Evolutionary conservation across 768 basidiomycete species (phyloP), one percentile per base, ranked within the genome.

Genomic region (Lactarius deliciosus): DNA sequence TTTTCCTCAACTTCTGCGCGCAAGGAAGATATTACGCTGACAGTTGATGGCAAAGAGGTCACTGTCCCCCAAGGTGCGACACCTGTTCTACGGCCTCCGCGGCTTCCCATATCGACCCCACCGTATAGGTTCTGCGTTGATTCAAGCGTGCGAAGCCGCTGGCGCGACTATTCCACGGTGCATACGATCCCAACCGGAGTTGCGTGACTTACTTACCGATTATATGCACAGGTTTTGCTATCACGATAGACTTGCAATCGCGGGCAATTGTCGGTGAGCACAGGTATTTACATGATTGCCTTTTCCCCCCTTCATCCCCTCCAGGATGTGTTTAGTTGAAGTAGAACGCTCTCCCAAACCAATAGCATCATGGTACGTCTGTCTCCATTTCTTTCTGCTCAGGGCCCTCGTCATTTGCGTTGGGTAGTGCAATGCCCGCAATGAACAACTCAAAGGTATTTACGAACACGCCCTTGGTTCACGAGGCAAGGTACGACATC

Each of bases 241-340:
- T 75, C 91, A 94, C 82, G 93, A 95, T 75, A 91, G 95, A 73
- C 86, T 98, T 30, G 94, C 96, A 58, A 96, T 98, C 74, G 96
- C 96, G 72, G 96, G 96, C 60, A 98, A 98, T 76, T 98, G 96
- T 81, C 91, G 92, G 92, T 92, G 70, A 77, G 89, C 28, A 57
- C 77, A 18, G 9, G 58, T 4, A n/a, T n/a, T 47, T 9, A 32
- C 8, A 2, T 43, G 38, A 11, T 15, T 9, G 13, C 20, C 1
- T 0, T 38, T n/a, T 38, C 45, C 32, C 57, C 53, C 22, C 34
- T 64, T 66, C 55, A 61, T 45, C 36, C 1, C 58, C 55, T 64
- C 5, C 69, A 93, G 96, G 72, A 99, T 99, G 97, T 99, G 97
- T 78, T 80, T 99, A 59, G 97, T 99, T 45, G 97, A 99, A 79